Conservation (phyloP, 441 rosid species). For the Viola pubescens region DNA sequence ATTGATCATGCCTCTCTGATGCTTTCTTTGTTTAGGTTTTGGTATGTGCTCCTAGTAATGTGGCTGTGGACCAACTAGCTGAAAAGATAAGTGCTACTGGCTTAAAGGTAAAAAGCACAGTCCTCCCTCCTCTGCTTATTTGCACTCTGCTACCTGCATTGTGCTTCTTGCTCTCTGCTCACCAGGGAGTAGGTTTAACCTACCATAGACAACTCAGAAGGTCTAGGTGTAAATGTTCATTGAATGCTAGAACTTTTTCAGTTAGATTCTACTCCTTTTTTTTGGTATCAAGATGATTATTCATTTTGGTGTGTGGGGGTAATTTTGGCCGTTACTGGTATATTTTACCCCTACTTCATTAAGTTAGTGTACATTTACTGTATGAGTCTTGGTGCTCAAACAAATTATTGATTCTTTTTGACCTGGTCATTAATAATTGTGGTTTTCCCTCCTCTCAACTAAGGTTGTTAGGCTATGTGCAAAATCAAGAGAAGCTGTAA, state of each 20-base stretch:
- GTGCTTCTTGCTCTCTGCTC: neutral
- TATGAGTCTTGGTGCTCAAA: too few relatives aligned
- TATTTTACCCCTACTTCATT: too few relatives aligned
- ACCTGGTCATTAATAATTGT: conserved; percentile 4
- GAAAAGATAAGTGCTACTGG: conserved; percentile 99
- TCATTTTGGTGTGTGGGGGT: too few relatives aligned
- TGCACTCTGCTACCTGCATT: neutral
- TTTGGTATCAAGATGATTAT: too few relatives aligned
- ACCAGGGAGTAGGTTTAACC: too few relatives aligned
- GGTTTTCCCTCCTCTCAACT: conserved; percentile 8
- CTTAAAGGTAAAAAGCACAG: conserved; percentile 55
- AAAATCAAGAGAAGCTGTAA: conserved; percentile 98
- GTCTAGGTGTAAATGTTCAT: too few relatives aligned
- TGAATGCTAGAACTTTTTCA: too few relatives aligned
- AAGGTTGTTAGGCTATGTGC: conserved; percentile 99
- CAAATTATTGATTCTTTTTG: neutral
- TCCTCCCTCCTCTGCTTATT: neutral
- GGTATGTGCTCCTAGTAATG: conserved; percentile 99
- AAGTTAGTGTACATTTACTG: too few relatives aligned
- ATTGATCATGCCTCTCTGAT: conserved; percentile 6
- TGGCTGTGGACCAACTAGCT: conserved; percentile 98
- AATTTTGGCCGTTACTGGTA: too few relatives aligned
- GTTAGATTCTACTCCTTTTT: too few relatives aligned
- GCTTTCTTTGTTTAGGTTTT: conserved; percentile 50
- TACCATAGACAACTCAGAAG: too few relatives aligned